These are phyloP conservation scores for Boletellus emodensis DNA, from an alignment of 768 basidiomycete species.

Conservation along the genomic window DNA sequence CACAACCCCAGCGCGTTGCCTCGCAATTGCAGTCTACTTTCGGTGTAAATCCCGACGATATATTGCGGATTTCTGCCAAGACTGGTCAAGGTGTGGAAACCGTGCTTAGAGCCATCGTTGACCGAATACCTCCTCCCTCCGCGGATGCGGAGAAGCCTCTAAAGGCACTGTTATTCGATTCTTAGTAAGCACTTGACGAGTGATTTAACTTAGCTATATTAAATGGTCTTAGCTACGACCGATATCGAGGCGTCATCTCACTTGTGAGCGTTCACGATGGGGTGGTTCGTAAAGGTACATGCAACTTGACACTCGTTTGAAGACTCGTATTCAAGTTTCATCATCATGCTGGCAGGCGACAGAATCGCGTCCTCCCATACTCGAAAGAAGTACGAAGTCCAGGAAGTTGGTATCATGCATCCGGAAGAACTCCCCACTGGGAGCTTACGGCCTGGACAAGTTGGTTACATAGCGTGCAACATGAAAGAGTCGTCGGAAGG, in stretches of 20 bases:
- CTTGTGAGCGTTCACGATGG: conserved; percentile 81
- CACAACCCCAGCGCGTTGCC: conserved; percentile 76
- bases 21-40: conserved; percentile 81
- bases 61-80: conserved; percentile 87
- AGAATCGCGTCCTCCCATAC: conserved; percentile 84
- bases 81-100: conserved; percentile 78
- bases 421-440: conserved; percentile 81
- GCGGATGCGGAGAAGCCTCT: conserved; percentile 52
- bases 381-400: conserved; percentile 83
- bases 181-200: conserved; percentile 54
- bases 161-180: conserved; percentile 91
- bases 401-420: conserved; percentile 84
- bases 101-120: conserved; percentile 76
- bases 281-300: conserved; percentile 70
- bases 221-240: conserved; percentile 67
- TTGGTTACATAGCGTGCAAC: conserved; percentile 88
- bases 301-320: neutral
- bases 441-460: conserved; percentile 71
- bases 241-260: conserved; percentile 94
- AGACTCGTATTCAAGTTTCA: neutral
- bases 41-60: conserved; percentile 68
- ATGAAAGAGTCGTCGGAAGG: conserved; percentile 98
- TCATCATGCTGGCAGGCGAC: conserved; percentile 55
- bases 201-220: neutral
- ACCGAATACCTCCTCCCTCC: conserved; percentile 78